Conservation (phyloP, 2,329 filamentous ascomycete species). For the Fusarium longipes region DNA sequence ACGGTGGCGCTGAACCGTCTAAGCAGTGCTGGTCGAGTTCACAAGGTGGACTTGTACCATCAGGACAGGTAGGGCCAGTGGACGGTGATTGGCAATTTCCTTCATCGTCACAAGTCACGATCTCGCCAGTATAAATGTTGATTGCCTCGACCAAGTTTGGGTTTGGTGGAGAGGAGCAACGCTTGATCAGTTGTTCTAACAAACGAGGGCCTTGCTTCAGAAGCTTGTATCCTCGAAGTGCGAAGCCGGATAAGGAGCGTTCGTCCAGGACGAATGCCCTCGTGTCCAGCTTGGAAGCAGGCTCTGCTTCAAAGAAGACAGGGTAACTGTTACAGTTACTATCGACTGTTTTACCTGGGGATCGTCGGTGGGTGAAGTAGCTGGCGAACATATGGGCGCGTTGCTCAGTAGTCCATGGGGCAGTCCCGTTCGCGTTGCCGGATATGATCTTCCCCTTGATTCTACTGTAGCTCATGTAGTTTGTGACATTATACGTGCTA, state of each 20-base stretch:
- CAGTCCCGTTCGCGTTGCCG: background rate
- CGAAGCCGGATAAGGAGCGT: background rate
- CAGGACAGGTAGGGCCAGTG: background rate
- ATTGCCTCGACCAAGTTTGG: background rate
- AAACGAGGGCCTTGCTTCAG: background rate
- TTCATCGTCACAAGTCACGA: background rate
- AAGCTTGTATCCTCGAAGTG: background rate
- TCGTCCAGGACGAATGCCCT: background rate
- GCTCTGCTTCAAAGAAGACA: background rate
- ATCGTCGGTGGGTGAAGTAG: background rate
- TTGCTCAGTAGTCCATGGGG: background rate
- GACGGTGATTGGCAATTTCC: background rate
- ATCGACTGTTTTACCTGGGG: background rate
- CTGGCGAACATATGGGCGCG: background rate
- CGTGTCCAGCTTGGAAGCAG: background rate
- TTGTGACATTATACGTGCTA: background rate
- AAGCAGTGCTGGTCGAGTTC: background rate
- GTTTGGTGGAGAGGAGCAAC: background rate
- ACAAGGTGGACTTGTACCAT: background rate
- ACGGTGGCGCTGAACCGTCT: background rate
- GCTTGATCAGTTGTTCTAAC: background rate
- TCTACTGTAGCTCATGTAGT: background rate
- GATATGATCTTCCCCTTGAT: background rate
- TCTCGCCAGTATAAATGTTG: background rate
- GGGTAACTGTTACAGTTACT: background rate